Base-by-base conservation (phyloP, 129 eudicot genomes). In the Solidago caesia region DNA sequence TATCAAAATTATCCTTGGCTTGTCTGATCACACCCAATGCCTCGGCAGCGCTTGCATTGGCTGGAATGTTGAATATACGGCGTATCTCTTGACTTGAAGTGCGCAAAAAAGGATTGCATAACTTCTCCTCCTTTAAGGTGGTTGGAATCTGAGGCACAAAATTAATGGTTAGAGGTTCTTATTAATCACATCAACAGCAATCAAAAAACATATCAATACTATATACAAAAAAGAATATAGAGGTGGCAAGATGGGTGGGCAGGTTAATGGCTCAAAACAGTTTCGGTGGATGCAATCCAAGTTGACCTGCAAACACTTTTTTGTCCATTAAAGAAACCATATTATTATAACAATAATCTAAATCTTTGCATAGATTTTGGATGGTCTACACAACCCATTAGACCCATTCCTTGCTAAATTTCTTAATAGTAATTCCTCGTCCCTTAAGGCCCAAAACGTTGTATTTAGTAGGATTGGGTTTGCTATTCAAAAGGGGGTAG, bases 21-120 rank as follows among this genome's bases (percentile, higher is more conserved):
- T 75, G 84, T 44, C 98, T 87, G 72, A 90, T 93, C 74, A 75
- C 83, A 12, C 89, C 92, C 76, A 93, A 83, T 41, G 96, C 90
- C 81, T 88, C 96, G 11, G 89, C 91, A 12, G 86, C 98, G 64
- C 81, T 85, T 41, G 92, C 92, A 15, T 85, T 69, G 45, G 60
- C 83, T n/a, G 92, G 82, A 76, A 93, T 82, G 41, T 85, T 86
- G 60, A 93, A 75, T 8, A 85, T 68, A 67, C 57, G 44, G 21
- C 98, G 87, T 60, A 90, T 93, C 82, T 86, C 98, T 48, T 42
- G 59, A 75, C 96, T 93, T 73, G 98, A 79, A 33, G 96, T 83
- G 51, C 98, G 98, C 64, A 93, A 87, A 78, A 90, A 93, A 2
- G 98, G 98, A 77, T 93, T 93, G 39, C 96, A 90, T 42, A 73